Percentiles rank a stretch among this genome's conserved stretches.
Conservation (phyloP, 139 green algal genomes). For the Marvania coccoides region DNA sequence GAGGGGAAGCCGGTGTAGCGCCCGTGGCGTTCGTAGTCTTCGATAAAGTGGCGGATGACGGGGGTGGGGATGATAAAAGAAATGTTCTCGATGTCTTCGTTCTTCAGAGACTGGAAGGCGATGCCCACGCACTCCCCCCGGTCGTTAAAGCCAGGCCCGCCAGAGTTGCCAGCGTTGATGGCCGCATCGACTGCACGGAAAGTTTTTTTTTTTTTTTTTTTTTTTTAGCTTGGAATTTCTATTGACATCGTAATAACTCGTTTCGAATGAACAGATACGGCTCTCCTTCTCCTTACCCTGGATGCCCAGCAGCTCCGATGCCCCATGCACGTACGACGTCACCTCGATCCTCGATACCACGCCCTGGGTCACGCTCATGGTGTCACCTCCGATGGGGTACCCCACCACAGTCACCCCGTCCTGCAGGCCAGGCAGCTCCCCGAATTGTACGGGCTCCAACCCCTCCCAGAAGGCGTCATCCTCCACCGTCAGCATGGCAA, state of each 20-base stretch:
- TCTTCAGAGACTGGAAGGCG: constrained; percentile 81
- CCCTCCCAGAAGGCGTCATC: constrained; percentile 77
- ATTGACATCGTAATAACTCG: no score
- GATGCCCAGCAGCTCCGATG: constrained; percentile 79
- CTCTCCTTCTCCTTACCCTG: no score
- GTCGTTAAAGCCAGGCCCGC: constrained; percentile 77
- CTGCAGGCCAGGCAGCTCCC: constrained; percentile 60
- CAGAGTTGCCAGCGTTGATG: constrained; percentile 69
- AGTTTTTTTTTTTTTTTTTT: no score
- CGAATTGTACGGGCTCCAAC: constrained; percentile 59
- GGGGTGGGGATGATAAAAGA: constrained; percentile 88
- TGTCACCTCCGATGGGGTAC: constrained; percentile 85
- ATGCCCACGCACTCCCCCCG: constrained; percentile 80
- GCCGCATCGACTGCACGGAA: constrained; percentile 42
- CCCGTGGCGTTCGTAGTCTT: constrained; percentile 67
- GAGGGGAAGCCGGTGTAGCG: constrained; percentile 84
- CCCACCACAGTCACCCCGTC: constrained; percentile 83
- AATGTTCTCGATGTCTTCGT: constrained; percentile 59
- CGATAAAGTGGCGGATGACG: constrained; percentile 91
- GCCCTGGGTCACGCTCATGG: constrained; percentile 63
- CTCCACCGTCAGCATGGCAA: constrained; percentile 62
- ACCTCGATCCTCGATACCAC: constrained; percentile 86
- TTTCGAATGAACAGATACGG: no score
- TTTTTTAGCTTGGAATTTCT: no score
- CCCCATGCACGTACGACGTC: constrained; percentile 82